Percentiles rank a stretch among this genome's conserved stretches.
Conservation (phyloP, 2,329 filamentous ascomycete genomes). For the Truncatella angustata region DNA sequence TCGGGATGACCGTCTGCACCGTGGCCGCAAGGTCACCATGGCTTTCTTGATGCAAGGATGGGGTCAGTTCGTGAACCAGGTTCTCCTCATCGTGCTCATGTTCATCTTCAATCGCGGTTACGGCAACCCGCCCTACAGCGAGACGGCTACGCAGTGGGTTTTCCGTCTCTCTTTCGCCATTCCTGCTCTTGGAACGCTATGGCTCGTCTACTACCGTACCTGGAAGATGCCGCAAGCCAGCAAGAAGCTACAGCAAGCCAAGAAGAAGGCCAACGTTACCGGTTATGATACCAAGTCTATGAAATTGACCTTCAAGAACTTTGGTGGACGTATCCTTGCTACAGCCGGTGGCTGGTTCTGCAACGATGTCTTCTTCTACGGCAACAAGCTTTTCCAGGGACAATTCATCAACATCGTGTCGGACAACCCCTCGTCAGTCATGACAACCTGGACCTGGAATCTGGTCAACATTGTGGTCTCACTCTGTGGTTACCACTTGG, state of each 20-base stretch:
- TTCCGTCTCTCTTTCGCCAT: constrained; percentile 92
- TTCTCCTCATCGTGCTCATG: constrained; percentile 79
- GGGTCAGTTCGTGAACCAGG: constrained; percentile 95
- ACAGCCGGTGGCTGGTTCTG: constrained; percentile 90
- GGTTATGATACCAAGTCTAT: constrained; percentile 90
- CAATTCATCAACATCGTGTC: constrained; percentile 86
- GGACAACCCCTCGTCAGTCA: constrained; percentile 66
- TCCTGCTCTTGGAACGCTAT: constrained; percentile 84
- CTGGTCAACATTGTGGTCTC: constrained; percentile 86
- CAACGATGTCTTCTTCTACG: constrained; percentile 99
- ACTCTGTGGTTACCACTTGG: constrained; percentile 84
- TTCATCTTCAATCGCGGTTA: constrained; percentile 83
- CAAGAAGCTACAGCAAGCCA: constrained; percentile 76
- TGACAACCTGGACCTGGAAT: constrained; percentile 90
- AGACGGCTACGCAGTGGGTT: constrained; percentile 78
- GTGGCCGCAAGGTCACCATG: constrained; percentile 91
- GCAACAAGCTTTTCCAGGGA: constrained; percentile 95
- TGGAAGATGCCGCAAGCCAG: constrained; percentile 91
- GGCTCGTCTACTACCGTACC: constrained; percentile 94
- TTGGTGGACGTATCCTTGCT: constrained; percentile 81
- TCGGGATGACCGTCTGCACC: constrained; percentile 88
- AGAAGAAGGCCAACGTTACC: constrained; percentile 83
- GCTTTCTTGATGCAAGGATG: constrained; percentile 98
- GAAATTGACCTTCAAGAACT: constrained; percentile 74
- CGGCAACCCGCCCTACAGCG: constrained; percentile 74